These are phyloP conservation scores for Aspergillus arachidicola DNA, from an alignment of 2,329 filamentous ascomycete genomes.

Conservation along the genomic window DNA sequence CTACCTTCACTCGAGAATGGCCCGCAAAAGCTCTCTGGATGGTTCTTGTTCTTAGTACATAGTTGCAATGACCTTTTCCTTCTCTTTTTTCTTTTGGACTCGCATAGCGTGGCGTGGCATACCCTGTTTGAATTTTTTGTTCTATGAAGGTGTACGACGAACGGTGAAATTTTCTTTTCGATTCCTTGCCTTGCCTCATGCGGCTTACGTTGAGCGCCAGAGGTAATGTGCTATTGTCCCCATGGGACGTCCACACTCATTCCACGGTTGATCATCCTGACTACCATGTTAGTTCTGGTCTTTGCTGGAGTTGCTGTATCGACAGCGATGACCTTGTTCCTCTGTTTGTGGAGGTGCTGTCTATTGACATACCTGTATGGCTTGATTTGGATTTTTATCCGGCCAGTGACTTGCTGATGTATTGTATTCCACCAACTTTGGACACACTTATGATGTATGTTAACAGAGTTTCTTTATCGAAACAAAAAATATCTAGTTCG, in stretches of 20 bases:
- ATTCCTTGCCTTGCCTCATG: constrained; percentile 12
- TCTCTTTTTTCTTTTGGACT: constrained; percentile 25
- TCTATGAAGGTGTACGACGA: constrained; percentile 28
- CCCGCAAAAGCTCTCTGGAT: constrained; percentile 12
- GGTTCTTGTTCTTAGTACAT: constrained; percentile 36
- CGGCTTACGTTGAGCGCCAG: constrained; percentile 8
- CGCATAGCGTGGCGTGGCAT: constrained; percentile 49
- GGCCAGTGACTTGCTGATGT: constrained; percentile 5
- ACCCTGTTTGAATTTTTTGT: constrained; percentile 35
- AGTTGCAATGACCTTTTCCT: constrained; percentile 32
- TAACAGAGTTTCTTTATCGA: constrained; percentile 15
- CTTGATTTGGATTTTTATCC: constrained; percentile 6
- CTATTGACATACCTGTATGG: constrained; percentile 10
- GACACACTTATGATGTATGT: constrained; percentile 23
- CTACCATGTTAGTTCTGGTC: constrained; percentile 2
- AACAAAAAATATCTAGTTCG: constrained; percentile 9
- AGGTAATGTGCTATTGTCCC: constrained; percentile 11
- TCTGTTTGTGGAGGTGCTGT: constrained; percentile 4
- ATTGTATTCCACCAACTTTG: constrained; percentile 10
- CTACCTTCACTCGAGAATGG: constrained; percentile 4
- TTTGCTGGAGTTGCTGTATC: background rate
- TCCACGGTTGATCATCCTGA: constrained; percentile 1
- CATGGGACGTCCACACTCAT: constrained; percentile 12
- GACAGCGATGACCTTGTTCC: constrained; percentile 9
- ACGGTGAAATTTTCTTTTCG: constrained; percentile 18